Base-by-base conservation (phyloP, 1,284 basidiomycete genomes). In the Sanguinoderma infundibulare region DNA sequence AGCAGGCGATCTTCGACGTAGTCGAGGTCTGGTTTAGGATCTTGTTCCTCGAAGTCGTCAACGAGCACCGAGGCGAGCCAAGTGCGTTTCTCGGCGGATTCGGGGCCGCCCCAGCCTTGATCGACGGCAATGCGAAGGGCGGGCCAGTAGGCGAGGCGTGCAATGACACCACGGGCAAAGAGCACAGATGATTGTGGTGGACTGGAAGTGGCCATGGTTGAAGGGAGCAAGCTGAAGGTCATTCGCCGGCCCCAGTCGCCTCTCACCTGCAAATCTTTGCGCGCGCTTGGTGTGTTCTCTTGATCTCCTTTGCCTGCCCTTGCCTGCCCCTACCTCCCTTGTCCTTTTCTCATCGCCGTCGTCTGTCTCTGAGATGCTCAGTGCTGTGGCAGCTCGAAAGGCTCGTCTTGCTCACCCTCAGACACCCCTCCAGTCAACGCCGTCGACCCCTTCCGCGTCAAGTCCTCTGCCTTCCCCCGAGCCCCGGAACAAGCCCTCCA, bases 21-120 rank as follows among this genome's bases (percentile, higher is more conserved):
- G 69, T 86, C 79, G 22, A 81, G 82, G 69, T 95, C 94, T 0
- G 91, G 87, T 1, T 79, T 70, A 8, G 81, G 77, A 34, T 77
- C 73, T 58, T 79, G 75, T 39, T 83, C 78, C 69, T 95, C 92
- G 73, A 96, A 97, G 22, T 88, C 84, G 75, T 97, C 95, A 61
- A 96, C 88, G 68, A 97, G 82, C 50, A 85, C 85, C 9, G 87
- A 87, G 20, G 92, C 92, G 28, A 97, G 81, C 90, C 92, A 95
- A 9, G 84, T 87, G 62, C 89, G 85, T 76, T 96, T 95, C 64
- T 87, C 82, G 2, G 81, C 79, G 7, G 86, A 84, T 39, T 86
- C 83, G 26, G 89, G 82, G 3, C 92, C 94, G 42, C 94, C 95
- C 94, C 94, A 96, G 66, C 79, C 77, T 70, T 95, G 85, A 59